Conservation (phyloP, 2,329 filamentous ascomycete species). For the Aspergillus ibericus region DNA sequence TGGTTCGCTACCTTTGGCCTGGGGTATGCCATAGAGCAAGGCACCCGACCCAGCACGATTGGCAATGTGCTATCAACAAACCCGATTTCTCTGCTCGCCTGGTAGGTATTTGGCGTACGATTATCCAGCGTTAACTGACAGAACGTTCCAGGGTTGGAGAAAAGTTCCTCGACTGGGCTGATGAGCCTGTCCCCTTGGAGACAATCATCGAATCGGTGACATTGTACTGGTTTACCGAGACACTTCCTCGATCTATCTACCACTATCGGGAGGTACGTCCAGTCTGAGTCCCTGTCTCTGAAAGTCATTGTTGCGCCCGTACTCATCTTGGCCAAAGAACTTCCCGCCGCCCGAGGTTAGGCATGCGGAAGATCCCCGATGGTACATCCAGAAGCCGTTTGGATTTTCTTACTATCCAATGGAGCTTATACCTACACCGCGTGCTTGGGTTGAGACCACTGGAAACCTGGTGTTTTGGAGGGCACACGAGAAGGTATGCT, state of each 20-base stretch:
- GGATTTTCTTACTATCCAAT: slow-evolving; percentile 49
- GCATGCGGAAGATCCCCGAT: slow-evolving; percentile 5
- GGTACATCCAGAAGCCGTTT: slow-evolving; percentile 46
- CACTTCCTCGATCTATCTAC: slow-evolving; percentile 37
- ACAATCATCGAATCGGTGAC: slow-evolving; percentile 38
- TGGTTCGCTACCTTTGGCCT: slow-evolving; percentile 22
- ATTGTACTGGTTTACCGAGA: slow-evolving; percentile 42
- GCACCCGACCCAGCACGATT: slow-evolving; percentile 35
- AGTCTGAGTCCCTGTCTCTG: not conserved
- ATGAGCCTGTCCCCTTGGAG: slow-evolving; percentile 29
- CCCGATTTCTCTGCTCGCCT: slow-evolving; percentile 34
- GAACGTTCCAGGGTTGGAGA: slow-evolving; percentile 38
- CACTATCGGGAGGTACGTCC: slow-evolving; percentile 33
- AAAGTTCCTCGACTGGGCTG: slow-evolving; percentile 42
- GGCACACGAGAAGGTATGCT: slow-evolving; percentile 34
- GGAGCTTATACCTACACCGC: slow-evolving; percentile 45
- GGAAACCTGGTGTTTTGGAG: slow-evolving; percentile 42
- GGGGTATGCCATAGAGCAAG: slow-evolving; percentile 33
- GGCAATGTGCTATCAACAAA: slow-evolving; percentile 34
- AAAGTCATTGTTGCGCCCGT: not conserved
- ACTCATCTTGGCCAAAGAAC: not conserved
- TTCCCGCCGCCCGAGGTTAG: slow-evolving; percentile 3
- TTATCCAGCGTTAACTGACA: not conserved
- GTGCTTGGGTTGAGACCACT: slow-evolving; percentile 37
- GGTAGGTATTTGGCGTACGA: slow-evolving; percentile 19